A percentile compares a stretch with the other conserved stretches of the same genome.
Conservation (phyloP, 768 basidiomycete species). For the Phaeotremella skinneri region DNA sequence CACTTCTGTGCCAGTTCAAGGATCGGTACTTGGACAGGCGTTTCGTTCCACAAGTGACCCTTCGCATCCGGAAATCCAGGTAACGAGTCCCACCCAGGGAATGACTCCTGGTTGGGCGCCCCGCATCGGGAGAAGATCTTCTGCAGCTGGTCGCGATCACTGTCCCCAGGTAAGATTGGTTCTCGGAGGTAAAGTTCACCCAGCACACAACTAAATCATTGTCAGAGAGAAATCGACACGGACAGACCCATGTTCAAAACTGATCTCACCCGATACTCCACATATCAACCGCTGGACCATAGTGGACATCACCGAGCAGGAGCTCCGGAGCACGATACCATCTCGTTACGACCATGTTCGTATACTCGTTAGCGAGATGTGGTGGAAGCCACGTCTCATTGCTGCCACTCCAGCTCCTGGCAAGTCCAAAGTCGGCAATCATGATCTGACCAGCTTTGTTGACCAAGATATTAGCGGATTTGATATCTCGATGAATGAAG, state of each 20-base stretch:
- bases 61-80: constrained; percentile 48
- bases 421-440: constrained; percentile 96
- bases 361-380: constrained; percentile 67
- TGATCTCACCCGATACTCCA: constrained; percentile 87
- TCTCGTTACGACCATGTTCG: constrained; percentile 94
- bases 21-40: constrained; percentile 17
- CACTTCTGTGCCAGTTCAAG: constrained; percentile 25
- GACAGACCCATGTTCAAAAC: neutral
- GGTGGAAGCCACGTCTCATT: constrained; percentile 17
- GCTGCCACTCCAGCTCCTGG: constrained; percentile 64
- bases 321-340: constrained; percentile 99
- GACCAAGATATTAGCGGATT: constrained; percentile 94
- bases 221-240: constrained; percentile 10
- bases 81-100: constrained; percentile 52
- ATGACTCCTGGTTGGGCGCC: constrained; percentile 58
- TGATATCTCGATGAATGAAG: constrained; percentile 98
- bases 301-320: constrained; percentile 79
- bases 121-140: constrained; percentile 90
- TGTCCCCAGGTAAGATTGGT: constrained; percentile 81
- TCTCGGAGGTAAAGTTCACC: constrained; percentile 89
- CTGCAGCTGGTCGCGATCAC: constrained; percentile 87
- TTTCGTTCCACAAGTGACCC: constrained; percentile 33
- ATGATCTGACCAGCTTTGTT: constrained; percentile 77
- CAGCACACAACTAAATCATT: constrained; percentile 70
- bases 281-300: constrained; percentile 91